phyloP scores from a whole-genome alignment of 2,329 filamentous ascomycete genomes.

The Dothiorella sarmentorum region DNA sequence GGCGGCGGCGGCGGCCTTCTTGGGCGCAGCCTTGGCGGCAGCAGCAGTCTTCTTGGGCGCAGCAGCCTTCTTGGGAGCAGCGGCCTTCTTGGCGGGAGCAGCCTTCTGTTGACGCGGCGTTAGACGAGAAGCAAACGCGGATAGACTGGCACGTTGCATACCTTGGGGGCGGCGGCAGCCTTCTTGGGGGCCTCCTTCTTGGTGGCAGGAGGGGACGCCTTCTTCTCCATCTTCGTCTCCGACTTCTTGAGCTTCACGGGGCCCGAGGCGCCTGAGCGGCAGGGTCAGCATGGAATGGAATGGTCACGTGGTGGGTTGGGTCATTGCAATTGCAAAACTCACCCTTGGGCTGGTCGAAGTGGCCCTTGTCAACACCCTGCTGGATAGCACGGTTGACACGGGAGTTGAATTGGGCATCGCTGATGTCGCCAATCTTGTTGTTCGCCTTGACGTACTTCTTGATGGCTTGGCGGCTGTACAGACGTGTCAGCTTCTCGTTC shows the following conservation, averaged over 20 bases:
- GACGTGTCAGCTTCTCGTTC: slow-evolving; percentile 33
- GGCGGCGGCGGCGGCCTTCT: slow-evolving; percentile 30
- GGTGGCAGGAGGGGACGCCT: slow-evolving; percentile 17
- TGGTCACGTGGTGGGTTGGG: slow-evolving; percentile 21
- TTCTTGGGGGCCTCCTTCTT: slow-evolving; percentile 30
- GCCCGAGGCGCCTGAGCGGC: slow-evolving; percentile 68
- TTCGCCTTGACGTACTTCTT: slow-evolving; percentile 73
- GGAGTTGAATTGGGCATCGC: slow-evolving; percentile 59
- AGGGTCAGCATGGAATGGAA: neutral
- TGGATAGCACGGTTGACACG: slow-evolving; percentile 86
- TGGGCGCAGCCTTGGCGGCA: slow-evolving; percentile 35
- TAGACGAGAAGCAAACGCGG: neutral
- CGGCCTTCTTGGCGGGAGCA: slow-evolving; percentile 44
- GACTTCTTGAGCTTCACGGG: slow-evolving; percentile 92
- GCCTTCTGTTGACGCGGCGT: neutral
- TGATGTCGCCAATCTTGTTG: slow-evolving; percentile 59
- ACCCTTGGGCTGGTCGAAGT: slow-evolving; percentile 91
- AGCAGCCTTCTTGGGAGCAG: slow-evolving; percentile 26
- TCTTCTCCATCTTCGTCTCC: slow-evolving; percentile 35
- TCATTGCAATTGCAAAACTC: slow-evolving; percentile 35
- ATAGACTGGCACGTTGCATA: neutral
- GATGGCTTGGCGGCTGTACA: slow-evolving; percentile 62
- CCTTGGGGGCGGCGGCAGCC: slow-evolving; percentile 19
- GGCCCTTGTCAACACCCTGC: slow-evolving; percentile 77
- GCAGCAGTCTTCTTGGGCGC: slow-evolving; percentile 37